Percentiles rank a stretch among this genome's conserved stretches.
Evolutionary conservation across 1,284 basidiomycete species (phyloP).

Genomic region (Microstroma glucosiphilum): DNA sequence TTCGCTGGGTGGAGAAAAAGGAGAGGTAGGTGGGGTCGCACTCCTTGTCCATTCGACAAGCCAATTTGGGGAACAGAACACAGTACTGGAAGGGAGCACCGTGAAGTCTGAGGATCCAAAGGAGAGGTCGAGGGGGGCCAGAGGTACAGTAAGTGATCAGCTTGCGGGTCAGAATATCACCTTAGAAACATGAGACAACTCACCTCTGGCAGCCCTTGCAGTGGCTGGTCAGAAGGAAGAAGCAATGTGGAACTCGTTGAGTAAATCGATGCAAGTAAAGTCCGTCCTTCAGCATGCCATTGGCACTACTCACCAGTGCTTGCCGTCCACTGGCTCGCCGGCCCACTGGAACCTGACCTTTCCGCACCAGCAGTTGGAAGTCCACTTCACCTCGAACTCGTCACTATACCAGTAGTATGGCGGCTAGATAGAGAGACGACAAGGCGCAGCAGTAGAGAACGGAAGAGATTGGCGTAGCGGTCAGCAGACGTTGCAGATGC

Average conservation of each 20-base stretch:
- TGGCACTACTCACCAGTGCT: constrained; percentile 11
- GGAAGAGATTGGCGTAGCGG: too few species aligned
- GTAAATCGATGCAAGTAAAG: too few species aligned
- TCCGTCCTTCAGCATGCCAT: too few species aligned
- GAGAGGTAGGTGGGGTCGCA: constrained; percentile 25
- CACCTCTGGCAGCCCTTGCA: constrained; percentile 2
- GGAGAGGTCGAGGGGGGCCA: background rate
- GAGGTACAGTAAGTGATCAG: background rate
- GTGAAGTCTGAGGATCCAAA: background rate
- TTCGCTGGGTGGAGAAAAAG: constrained; percentile 23
- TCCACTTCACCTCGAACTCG: constrained; percentile 26
- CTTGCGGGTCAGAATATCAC: too few species aligned
- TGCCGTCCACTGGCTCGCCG: constrained; percentile 30
- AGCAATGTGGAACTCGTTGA: too few species aligned
- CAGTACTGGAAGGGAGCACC: constrained; percentile 20
- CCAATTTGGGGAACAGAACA: constrained; percentile 27
- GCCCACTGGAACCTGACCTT: constrained; percentile 31
- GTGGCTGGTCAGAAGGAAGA: background rate
- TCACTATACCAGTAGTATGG: constrained; percentile 26
- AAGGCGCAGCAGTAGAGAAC: too few species aligned
- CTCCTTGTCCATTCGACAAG: constrained; percentile 21
- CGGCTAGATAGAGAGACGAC: constrained; percentile 6
- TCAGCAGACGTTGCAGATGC: too few species aligned
- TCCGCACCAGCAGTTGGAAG: constrained; percentile 24
- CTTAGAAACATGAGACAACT: too few species aligned